A percentile compares a stretch with the other conserved stretches of the same genome.
Evolutionary conservation across 2,329 filamentous ascomycete species (phyloP).

Genomic region (Colletotrichum caudatum): DNA sequence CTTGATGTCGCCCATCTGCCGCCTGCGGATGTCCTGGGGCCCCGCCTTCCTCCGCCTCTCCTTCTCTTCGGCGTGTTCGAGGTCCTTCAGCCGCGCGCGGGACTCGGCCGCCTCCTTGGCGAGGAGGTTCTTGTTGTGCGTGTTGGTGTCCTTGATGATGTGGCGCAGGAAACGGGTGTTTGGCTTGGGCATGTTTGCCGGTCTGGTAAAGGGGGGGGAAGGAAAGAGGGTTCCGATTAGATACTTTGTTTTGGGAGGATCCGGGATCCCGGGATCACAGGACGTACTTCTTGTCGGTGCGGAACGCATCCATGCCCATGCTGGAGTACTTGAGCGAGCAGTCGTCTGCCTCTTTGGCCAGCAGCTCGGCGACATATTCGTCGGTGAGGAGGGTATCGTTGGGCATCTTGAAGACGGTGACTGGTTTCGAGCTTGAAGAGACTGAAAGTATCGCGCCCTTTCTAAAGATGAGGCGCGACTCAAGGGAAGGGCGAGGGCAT

Average conservation of each 20-base stretch:
- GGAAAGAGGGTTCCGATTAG: slow-evolving; percentile 20
- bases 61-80: slow-evolving; percentile 63
- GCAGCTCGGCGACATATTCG: slow-evolving; percentile 82
- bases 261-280: slow-evolving; percentile 7
- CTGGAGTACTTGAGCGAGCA: slow-evolving; percentile 80
- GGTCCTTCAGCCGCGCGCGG: slow-evolving; percentile 73
- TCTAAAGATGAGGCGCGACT: not conserved
- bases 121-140: slow-evolving; percentile 87
- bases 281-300: slow-evolving; percentile 60
- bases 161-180: slow-evolving; percentile 91
- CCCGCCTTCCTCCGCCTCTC: slow-evolving; percentile 61
- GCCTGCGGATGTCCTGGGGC: slow-evolving; percentile 63
- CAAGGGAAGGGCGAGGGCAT: slow-evolving; percentile 4
- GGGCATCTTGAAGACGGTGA: slow-evolving; percentile 49
- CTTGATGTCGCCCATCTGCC: slow-evolving; percentile 71
- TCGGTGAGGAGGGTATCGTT: slow-evolving; percentile 72
- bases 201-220: slow-evolving; percentile 55
- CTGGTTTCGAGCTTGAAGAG: not conserved
- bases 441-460: not conserved
- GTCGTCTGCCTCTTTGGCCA: slow-evolving; percentile 82
- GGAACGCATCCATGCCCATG: slow-evolving; percentile 77
- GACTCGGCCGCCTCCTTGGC: slow-evolving; percentile 88
- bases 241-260: not conserved
- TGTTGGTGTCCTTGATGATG: slow-evolving; percentile 89
- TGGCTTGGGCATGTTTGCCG: slow-evolving; percentile 80